A percentile compares a stretch with the other conserved stretches of the same genome.
phyloP scores from a whole-genome alignment of 192 early-diverging fungal genomes.

The Backusella westeae region DNA sequence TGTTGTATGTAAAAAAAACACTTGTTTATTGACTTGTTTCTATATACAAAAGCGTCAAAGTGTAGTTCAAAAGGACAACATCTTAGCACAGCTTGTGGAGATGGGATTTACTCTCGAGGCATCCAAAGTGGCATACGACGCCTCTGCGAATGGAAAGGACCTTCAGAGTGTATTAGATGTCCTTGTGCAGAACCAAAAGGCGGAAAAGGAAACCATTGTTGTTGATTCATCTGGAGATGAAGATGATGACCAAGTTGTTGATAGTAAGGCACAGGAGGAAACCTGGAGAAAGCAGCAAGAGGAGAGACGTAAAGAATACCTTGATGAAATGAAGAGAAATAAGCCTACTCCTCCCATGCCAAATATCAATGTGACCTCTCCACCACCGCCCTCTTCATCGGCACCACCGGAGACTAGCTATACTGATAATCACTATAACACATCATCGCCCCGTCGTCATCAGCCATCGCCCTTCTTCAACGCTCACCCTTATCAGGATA shows the following conservation, averaged over 20 bases:
- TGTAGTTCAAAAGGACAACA: background rate
- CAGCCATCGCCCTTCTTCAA: background rate
- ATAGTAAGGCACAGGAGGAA: background rate
- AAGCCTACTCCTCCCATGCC: background rate
- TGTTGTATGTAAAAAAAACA: background rate
- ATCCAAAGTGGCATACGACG: conserved; percentile 8
- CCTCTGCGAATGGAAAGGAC: background rate
- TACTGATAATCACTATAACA: background rate
- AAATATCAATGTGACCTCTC: background rate
- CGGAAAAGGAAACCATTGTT: background rate
- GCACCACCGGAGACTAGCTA: background rate
- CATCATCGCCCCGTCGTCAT: background rate
- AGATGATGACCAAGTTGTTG: background rate
- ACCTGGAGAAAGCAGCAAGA: background rate
- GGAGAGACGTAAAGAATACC: background rate
- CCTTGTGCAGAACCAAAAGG: conserved; percentile 5
- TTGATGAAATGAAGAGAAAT: conserved; percentile 3
- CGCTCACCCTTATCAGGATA: background rate
- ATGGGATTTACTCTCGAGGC: conserved; percentile 9
- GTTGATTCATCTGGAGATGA: background rate
- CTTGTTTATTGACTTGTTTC: background rate
- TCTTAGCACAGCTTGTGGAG: background rate
- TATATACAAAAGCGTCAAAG: no score
- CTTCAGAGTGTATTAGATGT: conserved; percentile 8
- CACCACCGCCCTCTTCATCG: background rate